Evolutionary conservation across 2,329 filamentous ascomycete species (phyloP), one percentile per base, ranked within the genome.

Genomic region (Fonsecaea multimorphosa): DNA sequence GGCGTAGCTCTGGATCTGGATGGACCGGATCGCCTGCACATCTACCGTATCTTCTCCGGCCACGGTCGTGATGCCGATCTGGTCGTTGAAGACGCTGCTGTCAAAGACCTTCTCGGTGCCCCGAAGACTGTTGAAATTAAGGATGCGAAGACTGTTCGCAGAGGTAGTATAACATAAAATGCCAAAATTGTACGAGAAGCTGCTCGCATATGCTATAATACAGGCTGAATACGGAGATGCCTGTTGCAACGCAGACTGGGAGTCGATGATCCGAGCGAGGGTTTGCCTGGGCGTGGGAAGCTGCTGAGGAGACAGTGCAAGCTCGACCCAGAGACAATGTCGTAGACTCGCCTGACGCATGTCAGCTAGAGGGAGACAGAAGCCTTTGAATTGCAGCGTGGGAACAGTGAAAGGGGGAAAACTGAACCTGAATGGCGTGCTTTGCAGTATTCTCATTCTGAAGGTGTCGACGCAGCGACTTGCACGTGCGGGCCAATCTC

Each of bases 101-200:
- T 87, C 80, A 52, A 91, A 76, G 2, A 86, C 84, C n/a, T 82
- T 77, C 71, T 91, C 88, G 11, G 76, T 70, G 24, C 73, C 74
- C 1, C 78, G 78, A 0, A 82, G 81, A 7, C 74, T 72, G 70
- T 86, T 84, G 19, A 91, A 77, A 66, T 89, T 80, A 55, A 90
- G 79, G 29, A 91, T 75, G 2, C 85, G 84, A 29, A 93, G 80
- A 40, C 76, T 78, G 54, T 78, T 76, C 58, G 82, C 80, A 46
- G 81, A 74, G 11, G 85, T 82, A 73, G 85, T 82, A 73, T 92
- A 89, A 71, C 89, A 91, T 16, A 93, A 77, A 11, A 86, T 81
- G 5, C 90, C 89, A 64, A 86, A 82, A 19, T 81, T 79, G 73
- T 90, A 92, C 1, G 87, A 75, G 75, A 89, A 91, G 2, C 82